Evolutionary conservation across 2,329 filamentous ascomycete species (phyloP).

Genomic region (Xylaria hypoxylon): DNA sequence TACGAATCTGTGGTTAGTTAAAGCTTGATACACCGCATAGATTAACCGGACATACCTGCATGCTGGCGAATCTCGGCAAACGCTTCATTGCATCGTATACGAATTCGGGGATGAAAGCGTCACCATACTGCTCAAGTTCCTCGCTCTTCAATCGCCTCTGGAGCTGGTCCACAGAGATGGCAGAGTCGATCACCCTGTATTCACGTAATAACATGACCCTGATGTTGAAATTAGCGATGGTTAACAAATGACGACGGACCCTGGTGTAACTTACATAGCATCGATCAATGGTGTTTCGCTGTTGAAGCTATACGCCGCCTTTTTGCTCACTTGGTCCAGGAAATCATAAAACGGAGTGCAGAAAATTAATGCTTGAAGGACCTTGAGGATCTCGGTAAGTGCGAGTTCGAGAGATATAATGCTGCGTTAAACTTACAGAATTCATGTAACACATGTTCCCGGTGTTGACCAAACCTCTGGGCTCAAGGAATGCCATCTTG

Average conservation of each 20-base stretch:
- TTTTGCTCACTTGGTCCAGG: slow-evolving; percentile 85
- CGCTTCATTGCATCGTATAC: slow-evolving; percentile 93
- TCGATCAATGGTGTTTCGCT: slow-evolving; percentile 94
- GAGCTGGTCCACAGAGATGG: slow-evolving; percentile 78
- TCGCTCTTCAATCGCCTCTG: slow-evolving; percentile 79
- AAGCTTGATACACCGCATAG: neutral
- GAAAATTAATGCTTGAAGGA: slow-evolving; percentile 94
- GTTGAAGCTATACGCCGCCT: slow-evolving; percentile 90
- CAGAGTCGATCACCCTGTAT: slow-evolving; percentile 87
- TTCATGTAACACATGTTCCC: slow-evolving; percentile 99
- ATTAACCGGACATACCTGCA: slow-evolving; percentile 74
- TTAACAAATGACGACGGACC: neutral
- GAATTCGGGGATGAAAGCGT: slow-evolving; percentile 91
- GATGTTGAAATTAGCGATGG: slow-evolving; percentile 20
- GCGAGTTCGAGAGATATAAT: neutral
- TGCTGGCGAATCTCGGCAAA: slow-evolving; percentile 87
- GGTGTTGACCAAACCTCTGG: slow-evolving; percentile 92
- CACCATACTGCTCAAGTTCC: slow-evolving; percentile 89
- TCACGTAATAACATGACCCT: slow-evolving; percentile 97
- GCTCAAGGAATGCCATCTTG: slow-evolving; percentile 86
- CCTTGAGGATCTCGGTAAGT: slow-evolving; percentile 62
- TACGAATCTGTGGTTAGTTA: slow-evolving; percentile 51
- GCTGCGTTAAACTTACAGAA: slow-evolving; percentile 74
- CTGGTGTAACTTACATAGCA: slow-evolving; percentile 78
- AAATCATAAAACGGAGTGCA: slow-evolving; percentile 96